phyloP scores from a whole-genome alignment of 106 monocot species.

The Hemerocallis citrina region DNA sequence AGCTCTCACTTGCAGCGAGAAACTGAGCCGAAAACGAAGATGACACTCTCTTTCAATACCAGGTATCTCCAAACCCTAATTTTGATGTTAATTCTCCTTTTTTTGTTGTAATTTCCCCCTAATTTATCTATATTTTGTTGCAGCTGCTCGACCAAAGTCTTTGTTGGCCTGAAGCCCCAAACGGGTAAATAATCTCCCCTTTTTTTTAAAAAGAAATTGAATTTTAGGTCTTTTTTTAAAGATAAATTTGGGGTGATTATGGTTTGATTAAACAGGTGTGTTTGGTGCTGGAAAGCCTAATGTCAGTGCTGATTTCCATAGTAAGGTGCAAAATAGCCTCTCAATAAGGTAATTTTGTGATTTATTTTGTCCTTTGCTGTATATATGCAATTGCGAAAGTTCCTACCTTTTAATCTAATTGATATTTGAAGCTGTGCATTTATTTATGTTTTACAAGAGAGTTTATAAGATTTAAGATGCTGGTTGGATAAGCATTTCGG shows the following conservation, averaged over 20 bases:
- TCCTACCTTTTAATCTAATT: neutral
- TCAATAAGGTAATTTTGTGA: constrained; percentile 17
- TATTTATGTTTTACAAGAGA: no score
- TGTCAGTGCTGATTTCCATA: constrained; percentile 30
- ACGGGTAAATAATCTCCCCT: neutral
- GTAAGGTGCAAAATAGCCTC: constrained; percentile 25
- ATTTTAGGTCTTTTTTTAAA: neutral
- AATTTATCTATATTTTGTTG: no score
- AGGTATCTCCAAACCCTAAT: no score
- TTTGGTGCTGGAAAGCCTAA: constrained; percentile 26
- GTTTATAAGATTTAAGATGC: no score
- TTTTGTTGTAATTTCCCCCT: no score
- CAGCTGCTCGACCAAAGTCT: no score
- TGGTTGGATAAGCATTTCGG: no score
- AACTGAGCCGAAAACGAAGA: no score
- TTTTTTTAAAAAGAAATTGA: neutral
- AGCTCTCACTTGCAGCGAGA: no score
- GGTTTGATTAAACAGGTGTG: constrained; percentile 20
- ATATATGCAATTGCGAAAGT: neutral
- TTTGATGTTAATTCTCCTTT: no score
- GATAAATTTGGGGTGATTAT: neutral
- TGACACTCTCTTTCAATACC: no score
- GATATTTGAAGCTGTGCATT: neutral
- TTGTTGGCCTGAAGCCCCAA: constrained; percentile 31
- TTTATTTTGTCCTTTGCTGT: neutral